A percentile compares a stretch with the other conserved stretches of the same genome.
phyloP scores from a whole-genome alignment of 768 basidiomycete species.

The Trametes cinnabarina region DNA sequence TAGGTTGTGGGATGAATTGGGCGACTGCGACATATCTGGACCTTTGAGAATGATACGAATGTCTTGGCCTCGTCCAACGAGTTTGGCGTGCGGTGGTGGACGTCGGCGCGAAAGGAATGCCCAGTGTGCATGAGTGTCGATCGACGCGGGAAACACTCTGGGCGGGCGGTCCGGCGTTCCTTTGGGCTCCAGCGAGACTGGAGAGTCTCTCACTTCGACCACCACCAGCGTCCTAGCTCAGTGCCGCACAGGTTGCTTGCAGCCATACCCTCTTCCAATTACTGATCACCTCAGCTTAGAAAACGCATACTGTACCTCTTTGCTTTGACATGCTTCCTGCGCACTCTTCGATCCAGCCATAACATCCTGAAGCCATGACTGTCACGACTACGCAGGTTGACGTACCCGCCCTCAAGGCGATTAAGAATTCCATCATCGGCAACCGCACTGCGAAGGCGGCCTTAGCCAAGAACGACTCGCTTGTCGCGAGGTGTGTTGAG shows the following conservation, averaged over 20 bases:
- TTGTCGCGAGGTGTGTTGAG: slow-evolving; percentile 51
- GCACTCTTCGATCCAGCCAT: background rate
- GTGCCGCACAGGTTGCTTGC: background rate
- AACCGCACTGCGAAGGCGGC: slow-evolving; percentile 70
- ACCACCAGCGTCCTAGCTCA: background rate
- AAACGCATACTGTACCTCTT: background rate
- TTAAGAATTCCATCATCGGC: slow-evolving; percentile 77
- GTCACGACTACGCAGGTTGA: slow-evolving; percentile 23
- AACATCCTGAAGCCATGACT: slow-evolving; percentile 24
- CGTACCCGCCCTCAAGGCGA: slow-evolving; percentile 52
- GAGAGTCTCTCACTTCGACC: background rate
- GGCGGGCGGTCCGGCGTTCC: background rate
- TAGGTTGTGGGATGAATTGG: slow-evolving; percentile 13
- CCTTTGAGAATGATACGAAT: background rate
- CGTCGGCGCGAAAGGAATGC: no score
- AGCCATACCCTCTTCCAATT: no score
- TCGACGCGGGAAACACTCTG: background rate
- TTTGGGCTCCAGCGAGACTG: no score
- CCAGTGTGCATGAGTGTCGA: no score
- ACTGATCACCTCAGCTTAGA: no score
- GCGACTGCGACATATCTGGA: background rate
- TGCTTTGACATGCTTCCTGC: background rate
- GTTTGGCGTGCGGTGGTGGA: no score
- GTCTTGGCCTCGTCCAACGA: no score
- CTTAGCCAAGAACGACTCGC: slow-evolving; percentile 53